phyloP scores from a whole-genome alignment of 2,329 filamentous ascomycete genomes.

The Aureobasidium pullulans region DNA sequence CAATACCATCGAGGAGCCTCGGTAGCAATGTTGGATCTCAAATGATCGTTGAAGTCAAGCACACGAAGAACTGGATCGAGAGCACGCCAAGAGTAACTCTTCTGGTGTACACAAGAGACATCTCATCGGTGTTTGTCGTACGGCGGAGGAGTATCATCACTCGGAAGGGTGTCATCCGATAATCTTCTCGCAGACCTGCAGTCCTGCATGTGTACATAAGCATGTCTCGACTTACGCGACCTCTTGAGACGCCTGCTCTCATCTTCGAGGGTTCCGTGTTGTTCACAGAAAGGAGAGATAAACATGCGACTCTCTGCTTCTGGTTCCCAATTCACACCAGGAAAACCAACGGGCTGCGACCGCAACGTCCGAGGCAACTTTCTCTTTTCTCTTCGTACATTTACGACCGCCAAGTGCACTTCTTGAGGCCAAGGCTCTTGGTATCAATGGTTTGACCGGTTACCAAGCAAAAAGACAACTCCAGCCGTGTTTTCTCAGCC shows the following conservation, averaged over 20 bases:
- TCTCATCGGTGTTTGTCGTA: not conserved
- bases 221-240: no score
- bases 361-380: not conserved
- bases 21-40: not conserved
- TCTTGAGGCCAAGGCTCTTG: conserved; percentile 3
- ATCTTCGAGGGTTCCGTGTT: no score
- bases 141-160: no score
- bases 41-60: not conserved
- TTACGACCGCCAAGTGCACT: not conserved
- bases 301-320: not conserved
- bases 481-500: not conserved
- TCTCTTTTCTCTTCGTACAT: not conserved
- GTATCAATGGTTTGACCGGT: conserved; percentile 3
- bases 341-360: not conserved
- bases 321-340: not conserved
- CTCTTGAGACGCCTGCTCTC: no score
- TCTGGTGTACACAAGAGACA: not conserved
- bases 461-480: not conserved
- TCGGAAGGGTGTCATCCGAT: not conserved
- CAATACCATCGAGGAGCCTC: not conserved
- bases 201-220: no score
- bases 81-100: not conserved
- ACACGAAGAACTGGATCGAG: not conserved
- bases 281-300: no score
- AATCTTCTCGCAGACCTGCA: not conserved